phyloP scores from a whole-genome alignment of 805 yeast species.

The Teunomyces stri region DNA sequence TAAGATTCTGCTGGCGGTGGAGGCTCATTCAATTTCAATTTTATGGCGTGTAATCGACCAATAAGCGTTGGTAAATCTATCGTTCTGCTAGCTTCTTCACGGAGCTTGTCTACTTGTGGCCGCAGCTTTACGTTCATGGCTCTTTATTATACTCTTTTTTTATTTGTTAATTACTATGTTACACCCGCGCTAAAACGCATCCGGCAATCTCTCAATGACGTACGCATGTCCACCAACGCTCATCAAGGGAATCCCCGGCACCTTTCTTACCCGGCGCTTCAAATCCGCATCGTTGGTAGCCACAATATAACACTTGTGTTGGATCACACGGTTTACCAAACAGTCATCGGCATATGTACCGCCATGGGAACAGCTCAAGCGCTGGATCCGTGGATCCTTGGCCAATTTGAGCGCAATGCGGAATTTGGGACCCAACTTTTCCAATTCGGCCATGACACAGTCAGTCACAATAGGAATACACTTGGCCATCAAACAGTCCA shows the following conservation, averaged over 20 bases:
- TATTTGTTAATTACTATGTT: neutral
- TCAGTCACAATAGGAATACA: conserved; percentile 95
- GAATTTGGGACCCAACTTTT: conserved; percentile 91
- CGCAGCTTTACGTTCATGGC: neutral
- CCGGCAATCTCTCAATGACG: conserved; percentile 92
- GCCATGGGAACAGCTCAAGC: conserved; percentile 85
- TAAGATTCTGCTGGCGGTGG: neutral
- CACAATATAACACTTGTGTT: conserved; percentile 94
- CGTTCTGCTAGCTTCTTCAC: neutral
- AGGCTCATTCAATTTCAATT: neutral
- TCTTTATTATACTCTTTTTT: too few species aligned
- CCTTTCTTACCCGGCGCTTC: conserved; percentile 89
- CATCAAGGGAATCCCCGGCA: conserved; percentile 96
- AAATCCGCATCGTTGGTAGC: conserved; percentile 98
- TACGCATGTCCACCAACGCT: conserved; percentile 93
- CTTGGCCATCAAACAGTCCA: conserved; percentile 92
- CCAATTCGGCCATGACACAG: conserved; percentile 97
- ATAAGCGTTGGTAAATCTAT: too few species aligned
- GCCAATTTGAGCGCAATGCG: conserved; percentile 92
- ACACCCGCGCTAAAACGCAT: conserved; percentile 57
- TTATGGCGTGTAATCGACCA: too few species aligned
- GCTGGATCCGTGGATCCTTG: conserved; percentile 85
- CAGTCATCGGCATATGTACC: conserved; percentile 99
- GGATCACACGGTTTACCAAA: conserved; percentile 85
- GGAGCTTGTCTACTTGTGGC: neutral